Evolutionary conservation across 371 early-diverging fungal species (phyloP).

Genomic region (Nematocida sp.): DNA sequence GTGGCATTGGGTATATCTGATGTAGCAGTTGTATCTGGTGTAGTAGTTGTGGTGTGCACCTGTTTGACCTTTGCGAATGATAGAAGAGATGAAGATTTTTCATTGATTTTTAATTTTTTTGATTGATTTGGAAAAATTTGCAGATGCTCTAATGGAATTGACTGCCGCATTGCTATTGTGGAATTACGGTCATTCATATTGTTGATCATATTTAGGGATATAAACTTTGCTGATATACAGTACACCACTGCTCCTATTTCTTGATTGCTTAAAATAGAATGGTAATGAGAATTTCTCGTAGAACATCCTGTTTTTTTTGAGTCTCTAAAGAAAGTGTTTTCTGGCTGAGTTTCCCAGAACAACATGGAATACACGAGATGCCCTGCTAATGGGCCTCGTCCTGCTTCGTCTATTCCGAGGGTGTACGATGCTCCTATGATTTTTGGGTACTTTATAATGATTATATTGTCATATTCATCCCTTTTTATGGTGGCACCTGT

Average conservation of each 20-base stretch:
- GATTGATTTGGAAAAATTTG: neutral
- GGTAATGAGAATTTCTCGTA: slow-evolving; percentile 70
- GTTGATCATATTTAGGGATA: slow-evolving; percentile 59
- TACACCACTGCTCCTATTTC: slow-evolving; percentile 70
- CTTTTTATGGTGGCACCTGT: neutral
- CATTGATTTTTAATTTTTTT: neutral
- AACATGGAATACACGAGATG: slow-evolving; percentile 65
- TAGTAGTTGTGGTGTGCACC: too few relatives aligned
- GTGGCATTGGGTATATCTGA: neutral
- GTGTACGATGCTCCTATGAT: slow-evolving; percentile 27
- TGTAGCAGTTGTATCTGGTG: neutral
- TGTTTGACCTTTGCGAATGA: neutral
- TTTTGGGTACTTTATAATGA: slow-evolving; percentile 25
- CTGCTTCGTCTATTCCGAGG: slow-evolving; percentile 96
- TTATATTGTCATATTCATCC: slow-evolving; percentile 32
- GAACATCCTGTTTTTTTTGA: slow-evolving; percentile 68
- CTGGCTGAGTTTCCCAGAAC: slow-evolving; percentile 22
- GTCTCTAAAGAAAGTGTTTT: slow-evolving; percentile 57
- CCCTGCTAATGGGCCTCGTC: slow-evolving; percentile 91
- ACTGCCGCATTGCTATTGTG: neutral
- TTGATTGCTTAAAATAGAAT: slow-evolving; percentile 70
- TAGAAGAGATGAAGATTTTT: neutral
- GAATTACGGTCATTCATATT: slow-evolving; percentile 50
- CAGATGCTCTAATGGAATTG: neutral
- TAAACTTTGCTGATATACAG: slow-evolving; percentile 56